phyloP scores from a whole-genome alignment of 1,284 basidiomycete species.

The Exsudoporus floridanus region DNA sequence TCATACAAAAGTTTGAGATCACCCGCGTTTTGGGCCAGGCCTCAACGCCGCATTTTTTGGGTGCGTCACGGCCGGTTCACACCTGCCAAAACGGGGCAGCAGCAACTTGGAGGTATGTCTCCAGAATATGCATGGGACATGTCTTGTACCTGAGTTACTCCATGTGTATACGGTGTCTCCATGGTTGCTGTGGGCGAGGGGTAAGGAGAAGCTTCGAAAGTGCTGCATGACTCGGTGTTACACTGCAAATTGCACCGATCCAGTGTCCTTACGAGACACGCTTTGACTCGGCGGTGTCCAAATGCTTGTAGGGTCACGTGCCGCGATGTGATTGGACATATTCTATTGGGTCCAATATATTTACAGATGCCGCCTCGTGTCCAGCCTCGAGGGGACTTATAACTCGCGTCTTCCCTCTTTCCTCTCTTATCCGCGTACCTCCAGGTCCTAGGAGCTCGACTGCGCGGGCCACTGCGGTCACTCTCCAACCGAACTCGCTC shows the following conservation, averaged over 20 bases:
- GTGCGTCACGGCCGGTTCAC: conserved; percentile 1
- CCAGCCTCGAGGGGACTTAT: conserved; percentile 27
- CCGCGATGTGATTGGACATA: conserved; percentile 19
- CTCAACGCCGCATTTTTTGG: background rate
- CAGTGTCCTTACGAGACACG: background rate
- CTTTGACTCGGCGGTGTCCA: background rate
- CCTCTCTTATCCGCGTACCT: conserved; percentile 16
- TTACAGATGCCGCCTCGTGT: conserved; percentile 25
- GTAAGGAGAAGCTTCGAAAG: background rate
- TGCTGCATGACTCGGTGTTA: background rate
- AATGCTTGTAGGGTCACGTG: conserved; percentile 12
- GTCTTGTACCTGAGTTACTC: conserved; percentile 6
- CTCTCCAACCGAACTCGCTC: conserved; percentile 13
- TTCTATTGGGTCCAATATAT: conserved; percentile 17
- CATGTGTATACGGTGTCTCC: background rate
- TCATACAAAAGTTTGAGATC: background rate
- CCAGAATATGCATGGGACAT: background rate
- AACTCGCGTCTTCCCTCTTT: conserved; percentile 5
- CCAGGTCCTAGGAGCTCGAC: conserved; percentile 19
- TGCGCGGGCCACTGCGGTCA: conserved; percentile 27
- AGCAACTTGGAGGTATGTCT: background rate
- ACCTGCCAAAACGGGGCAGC: background rate
- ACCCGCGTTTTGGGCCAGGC: background rate
- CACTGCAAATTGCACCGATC: background rate
- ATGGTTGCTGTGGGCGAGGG: conserved; percentile 7